These are phyloP conservation scores for Clathrus columnatus DNA, from an alignment of 768 basidiomycete species.

Conservation along the genomic window DNA sequence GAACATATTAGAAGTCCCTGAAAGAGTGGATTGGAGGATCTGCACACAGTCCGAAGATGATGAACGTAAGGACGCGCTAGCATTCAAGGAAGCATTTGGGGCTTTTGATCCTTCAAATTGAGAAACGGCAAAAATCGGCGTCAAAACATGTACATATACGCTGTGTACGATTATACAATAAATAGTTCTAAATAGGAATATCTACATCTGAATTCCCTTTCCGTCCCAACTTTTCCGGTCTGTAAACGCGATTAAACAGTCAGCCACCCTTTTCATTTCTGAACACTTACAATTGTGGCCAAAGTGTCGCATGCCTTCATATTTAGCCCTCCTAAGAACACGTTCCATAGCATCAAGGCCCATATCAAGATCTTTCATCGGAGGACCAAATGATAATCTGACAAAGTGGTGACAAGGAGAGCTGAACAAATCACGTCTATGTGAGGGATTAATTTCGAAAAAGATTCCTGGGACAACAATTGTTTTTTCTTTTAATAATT, in stretches of 20 bases:
- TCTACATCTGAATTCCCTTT: constrained; percentile 9
- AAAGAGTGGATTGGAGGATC: constrained; percentile 87
- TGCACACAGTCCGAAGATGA: constrained; percentile 79
- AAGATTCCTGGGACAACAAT: constrained; percentile 75
- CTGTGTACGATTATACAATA: background rate
- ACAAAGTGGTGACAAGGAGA: constrained; percentile 89
- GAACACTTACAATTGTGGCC: constrained; percentile 47
- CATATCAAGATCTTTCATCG: constrained; percentile 68
- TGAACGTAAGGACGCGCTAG: constrained; percentile 72
- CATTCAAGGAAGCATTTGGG: constrained; percentile 79
- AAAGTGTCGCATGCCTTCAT: constrained; percentile 48
- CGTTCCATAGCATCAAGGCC: constrained; percentile 82
- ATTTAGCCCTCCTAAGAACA: constrained; percentile 62
- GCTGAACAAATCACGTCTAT: constrained; percentile 82
- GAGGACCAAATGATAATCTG: constrained; percentile 79
- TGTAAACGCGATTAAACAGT: background rate
- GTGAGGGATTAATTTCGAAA: constrained; percentile 29
- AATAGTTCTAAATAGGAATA: background rate
- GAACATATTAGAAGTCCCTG: constrained; percentile 60
- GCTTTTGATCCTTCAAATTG: constrained; percentile 49
- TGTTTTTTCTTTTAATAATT: constrained; percentile 81
- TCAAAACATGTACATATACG: background rate
- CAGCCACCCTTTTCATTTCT: background rate
- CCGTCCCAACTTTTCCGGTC: constrained; percentile 46
- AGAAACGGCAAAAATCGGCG: background rate